Evolutionary conservation across 352 stramenopile genomes (phyloP), one percentile per base, ranked within the genome.

Genomic region (Albugo candida): DNA sequence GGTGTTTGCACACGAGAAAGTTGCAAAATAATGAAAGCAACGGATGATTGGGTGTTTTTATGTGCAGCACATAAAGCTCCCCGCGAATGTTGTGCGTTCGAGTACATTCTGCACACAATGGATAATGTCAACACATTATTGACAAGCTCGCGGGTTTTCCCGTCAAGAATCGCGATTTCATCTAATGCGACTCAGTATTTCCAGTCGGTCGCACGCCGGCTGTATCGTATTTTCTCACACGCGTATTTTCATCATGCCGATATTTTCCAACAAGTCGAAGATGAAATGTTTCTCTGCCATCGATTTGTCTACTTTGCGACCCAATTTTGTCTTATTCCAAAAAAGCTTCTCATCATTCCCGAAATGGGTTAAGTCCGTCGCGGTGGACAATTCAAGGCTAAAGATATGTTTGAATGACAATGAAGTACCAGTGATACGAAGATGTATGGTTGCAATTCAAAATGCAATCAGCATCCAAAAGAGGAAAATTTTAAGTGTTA

Each of bases 221-320:
- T 87, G 19, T 87, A 87, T 58, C 75, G 75, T 45, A 83, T 87
- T 56, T 87, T 87, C 60, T 84, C 71, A 39, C 75, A 87, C 69
- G 82, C 75, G 48, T 83, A 64, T 55, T 87, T 87, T 54, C 75
- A 87, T 49, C 75, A 87, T 55, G 61, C 65, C 0, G 71, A 84
- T 47, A 60, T 78, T 24, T 87, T 84, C 49, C 61, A 66, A 36
- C 64, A 79, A 52, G 81, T 81, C 45, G 75, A 87, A 47, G 69
- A 81, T 37, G 59, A 65, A 20, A 79, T 72, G 35, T 77, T 73
- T 63, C 55, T 87, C 53, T 87, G 75, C 58, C 75, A 83, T 62
- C 75, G 75, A 38, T 87, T 87, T 60, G 75, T 87, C 41, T 78
- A 82, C 60, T 87, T 87, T 48, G 69, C 65, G 44, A 70, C 72